Percentiles rank a stretch among this genome's conserved stretches.
Conservation (phyloP, 163 green algal species). For the Smithsoniella earleae region DNA sequence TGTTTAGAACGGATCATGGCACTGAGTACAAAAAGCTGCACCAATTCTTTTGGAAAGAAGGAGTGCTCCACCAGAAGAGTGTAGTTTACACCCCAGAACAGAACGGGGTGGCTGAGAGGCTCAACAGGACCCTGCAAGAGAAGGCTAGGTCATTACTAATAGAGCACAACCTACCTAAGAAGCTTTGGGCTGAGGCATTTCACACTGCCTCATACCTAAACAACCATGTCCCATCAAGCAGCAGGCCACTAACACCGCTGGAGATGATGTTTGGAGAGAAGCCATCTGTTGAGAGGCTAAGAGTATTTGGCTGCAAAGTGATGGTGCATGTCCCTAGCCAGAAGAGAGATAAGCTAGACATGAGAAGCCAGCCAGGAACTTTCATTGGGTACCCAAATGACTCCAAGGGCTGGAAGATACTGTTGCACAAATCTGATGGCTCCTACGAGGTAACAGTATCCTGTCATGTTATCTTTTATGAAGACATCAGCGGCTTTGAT, state of each 20-base stretch:
- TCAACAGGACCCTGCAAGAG: conserved; percentile 39
- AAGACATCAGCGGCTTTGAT: too few species aligned
- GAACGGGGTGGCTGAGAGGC: conserved; percentile 42
- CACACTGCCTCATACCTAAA: conserved; percentile 20
- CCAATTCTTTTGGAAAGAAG: conserved; percentile 15
- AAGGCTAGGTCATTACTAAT: conserved; percentile 30
- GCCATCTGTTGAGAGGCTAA: conserved; percentile 32
- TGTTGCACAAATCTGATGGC: too few species aligned
- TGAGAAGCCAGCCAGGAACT: neutral
- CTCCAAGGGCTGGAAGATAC: conserved; percentile 24
- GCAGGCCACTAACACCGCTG: conserved; percentile 22
- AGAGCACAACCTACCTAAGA: conserved; percentile 14
- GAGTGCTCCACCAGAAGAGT: conserved; percentile 35
- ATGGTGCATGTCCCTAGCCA: conserved; percentile 32
- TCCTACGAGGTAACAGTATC: neutral
- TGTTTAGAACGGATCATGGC: conserved; percentile 38
- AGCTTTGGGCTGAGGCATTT: conserved; percentile 37
- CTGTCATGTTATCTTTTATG: neutral
- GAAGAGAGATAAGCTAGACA: conserved; percentile 32
- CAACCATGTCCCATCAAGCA: conserved; percentile 22
- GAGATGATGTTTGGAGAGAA: conserved; percentile 31
- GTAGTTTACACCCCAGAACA: conserved; percentile 42
- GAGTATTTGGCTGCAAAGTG: conserved; percentile 35
- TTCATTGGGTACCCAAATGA: conserved; percentile 34
- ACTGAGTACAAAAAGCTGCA: conserved; percentile 33